phyloP scores from a whole-genome alignment of 345 rosid genomes.

The Pseudoturritis turrita region DNA sequence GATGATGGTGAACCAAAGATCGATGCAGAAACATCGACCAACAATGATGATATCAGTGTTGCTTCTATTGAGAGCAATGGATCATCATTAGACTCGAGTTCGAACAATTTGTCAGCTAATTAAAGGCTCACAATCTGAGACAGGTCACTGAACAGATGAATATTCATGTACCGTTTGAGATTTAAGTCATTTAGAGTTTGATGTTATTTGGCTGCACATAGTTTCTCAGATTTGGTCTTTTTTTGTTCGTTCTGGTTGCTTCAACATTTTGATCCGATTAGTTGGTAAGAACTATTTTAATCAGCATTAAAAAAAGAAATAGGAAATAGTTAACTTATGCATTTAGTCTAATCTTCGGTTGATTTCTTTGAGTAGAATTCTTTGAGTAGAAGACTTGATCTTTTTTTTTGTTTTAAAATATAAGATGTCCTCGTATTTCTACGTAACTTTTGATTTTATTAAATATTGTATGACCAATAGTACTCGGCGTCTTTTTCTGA shows the following conservation, averaged over 20 bases:
- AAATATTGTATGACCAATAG: no score
- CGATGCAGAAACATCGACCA: constrained; percentile 38
- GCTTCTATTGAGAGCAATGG: constrained; percentile 15
- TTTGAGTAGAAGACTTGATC: constrained; percentile 3
- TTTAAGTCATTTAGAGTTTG: neutral
- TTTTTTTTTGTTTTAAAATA: no score
- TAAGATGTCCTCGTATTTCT: no score
- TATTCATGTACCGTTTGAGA: neutral
- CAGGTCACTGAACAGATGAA: constrained; percentile 1
- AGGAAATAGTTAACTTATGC: neutral
- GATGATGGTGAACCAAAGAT: constrained; percentile 48
- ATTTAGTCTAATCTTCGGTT: neutral
- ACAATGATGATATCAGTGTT: constrained; percentile 24
- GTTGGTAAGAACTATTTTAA: neutral
- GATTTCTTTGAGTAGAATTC: neutral
- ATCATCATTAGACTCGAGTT: constrained; percentile 12
- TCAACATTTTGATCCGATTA: neutral
- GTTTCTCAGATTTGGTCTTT: neutral
- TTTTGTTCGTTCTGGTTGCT: neutral
- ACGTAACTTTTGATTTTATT: no score
- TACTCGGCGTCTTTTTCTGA: no score
- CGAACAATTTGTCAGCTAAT: neutral
- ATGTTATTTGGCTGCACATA: constrained; percentile 15
- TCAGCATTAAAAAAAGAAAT: neutral
- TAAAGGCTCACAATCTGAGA: constrained; percentile 33